These are phyloP conservation scores for Wickerhamomyces chaumierensis DNA, from an alignment of 805 yeast species.

Conservation along the genomic window DNA sequence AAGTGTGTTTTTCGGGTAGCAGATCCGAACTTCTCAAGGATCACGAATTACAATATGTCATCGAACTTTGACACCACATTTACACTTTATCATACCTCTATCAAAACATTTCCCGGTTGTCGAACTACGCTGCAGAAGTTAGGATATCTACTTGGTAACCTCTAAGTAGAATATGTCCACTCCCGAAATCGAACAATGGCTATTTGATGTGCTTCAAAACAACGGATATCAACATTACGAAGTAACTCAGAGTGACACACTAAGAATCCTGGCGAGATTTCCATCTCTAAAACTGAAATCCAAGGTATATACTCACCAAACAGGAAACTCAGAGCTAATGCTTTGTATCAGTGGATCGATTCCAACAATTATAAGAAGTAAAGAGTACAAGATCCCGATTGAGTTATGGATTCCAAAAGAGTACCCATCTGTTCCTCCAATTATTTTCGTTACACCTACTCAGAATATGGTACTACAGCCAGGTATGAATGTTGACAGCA, in stretches of 20 bases:
- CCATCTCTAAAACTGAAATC: slow-evolving; percentile 60
- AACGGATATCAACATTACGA: not conserved
- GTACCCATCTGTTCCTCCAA: slow-evolving; percentile 62
- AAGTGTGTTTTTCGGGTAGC: no score
- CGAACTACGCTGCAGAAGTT: no score
- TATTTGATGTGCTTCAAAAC: not conserved
- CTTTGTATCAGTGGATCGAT: slow-evolving; percentile 55
- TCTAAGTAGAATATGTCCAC: not conserved
- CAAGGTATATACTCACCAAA: slow-evolving; percentile 41
- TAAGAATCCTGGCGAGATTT: slow-evolving; percentile 13
- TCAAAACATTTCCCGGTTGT: no score
- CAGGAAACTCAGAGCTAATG: slow-evolving; percentile 49
- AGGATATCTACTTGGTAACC: not conserved
- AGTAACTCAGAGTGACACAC: not conserved
- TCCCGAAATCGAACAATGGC: not conserved
- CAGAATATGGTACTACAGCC: slow-evolving; percentile 37
- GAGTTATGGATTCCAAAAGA: slow-evolving; percentile 68
- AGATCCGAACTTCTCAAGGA: no score
- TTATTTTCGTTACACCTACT: slow-evolving; percentile 52
- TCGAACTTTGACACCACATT: no score
- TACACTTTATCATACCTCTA: no score
- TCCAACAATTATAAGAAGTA: slow-evolving; percentile 21
- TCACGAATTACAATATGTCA: no score
- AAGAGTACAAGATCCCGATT: slow-evolving; percentile 38
- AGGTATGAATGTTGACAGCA: slow-evolving; percentile 56